Base-by-base conservation (phyloP, 176 grass and related monocot genomes). In the Hyparrhenia diplandra region DNA sequence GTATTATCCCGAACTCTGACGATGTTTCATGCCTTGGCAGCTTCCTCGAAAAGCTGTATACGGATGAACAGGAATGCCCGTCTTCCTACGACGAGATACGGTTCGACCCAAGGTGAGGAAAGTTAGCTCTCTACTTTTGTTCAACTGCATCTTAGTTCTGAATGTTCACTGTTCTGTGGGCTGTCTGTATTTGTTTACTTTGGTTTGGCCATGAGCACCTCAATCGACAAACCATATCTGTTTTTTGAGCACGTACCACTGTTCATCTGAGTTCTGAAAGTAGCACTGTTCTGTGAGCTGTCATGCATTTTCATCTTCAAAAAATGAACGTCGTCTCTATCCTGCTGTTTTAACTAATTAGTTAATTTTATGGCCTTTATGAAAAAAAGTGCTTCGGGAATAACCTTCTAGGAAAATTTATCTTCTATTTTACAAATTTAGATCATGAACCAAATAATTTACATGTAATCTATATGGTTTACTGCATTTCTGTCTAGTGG, bases 51-150 rank as follows among this genome's bases (percentile, higher is more conserved):
- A 39, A 39, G 37, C 5, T 39, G 37, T 39, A 39, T 9, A 39
- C 37, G 37, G 37, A 39, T 39, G 37, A 0, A 7, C 37, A 39
- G 37, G 6, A 39, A 39, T 39, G 37, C 37, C 37, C 37, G 7
- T 39, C 6, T 39, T 39, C 37, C 37, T 39, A 39, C 37, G 37
- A 39, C 37, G 9, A 39, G 37, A 5, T 39, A 39, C 7, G 37
- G 37, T 39, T 39, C 37, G 37, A 39, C 7, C 6, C 37, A 39
- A 39, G 37, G 37, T 39, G 37, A 39, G 37, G 37, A 9, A 39
- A 39, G 37, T 39, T 39, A 39, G 37, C 37, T 39, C 37, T 39
- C 69, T 99, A 95, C 43, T 95, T 88, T 36, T 32, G 32, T 32
- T 32, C 35, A 36, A 36, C 35, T 36, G 35, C 35, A 36, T 39